phyloP scores from a whole-genome alignment of 139 green algal genomes.

The Picochlorum sp. region DNA sequence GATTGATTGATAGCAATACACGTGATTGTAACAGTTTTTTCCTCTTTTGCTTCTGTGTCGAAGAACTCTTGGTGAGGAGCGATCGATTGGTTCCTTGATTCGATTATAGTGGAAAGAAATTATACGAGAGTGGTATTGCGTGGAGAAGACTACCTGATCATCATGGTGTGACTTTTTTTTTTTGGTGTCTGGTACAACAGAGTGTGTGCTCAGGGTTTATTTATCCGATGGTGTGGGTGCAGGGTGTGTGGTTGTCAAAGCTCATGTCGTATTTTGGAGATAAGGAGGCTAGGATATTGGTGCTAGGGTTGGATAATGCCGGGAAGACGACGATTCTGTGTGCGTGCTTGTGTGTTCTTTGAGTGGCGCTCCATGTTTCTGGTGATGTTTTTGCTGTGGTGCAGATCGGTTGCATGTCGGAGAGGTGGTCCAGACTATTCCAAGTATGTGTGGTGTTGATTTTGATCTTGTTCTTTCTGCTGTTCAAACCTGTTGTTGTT shows the following conservation, averaged over 20 bases:
- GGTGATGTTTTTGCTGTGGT: slow-evolving; percentile 1
- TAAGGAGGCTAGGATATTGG: slow-evolving; percentile 91
- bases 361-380: not conserved
- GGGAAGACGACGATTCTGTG: slow-evolving; percentile 99
- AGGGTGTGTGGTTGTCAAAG: slow-evolving; percentile 90
- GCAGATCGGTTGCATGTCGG: slow-evolving; percentile 91
- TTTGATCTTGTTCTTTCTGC: not conserved
- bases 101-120: too few species aligned
- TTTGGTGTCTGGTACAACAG: too few species aligned
- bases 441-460: slow-evolving; percentile 60
- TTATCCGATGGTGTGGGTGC: slow-evolving; percentile 12
- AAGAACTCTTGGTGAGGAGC: too few species aligned
- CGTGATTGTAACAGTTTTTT: too few species aligned
- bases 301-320: slow-evolving; percentile 95
- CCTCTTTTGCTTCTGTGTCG: too few species aligned
- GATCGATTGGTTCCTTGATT: too few species aligned
- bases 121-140: too few species aligned
- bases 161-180: too few species aligned
- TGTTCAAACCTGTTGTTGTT: too few species aligned
- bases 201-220: too few species aligned
- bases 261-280: slow-evolving; percentile 88
- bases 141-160: too few species aligned
- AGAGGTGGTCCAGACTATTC: slow-evolving; percentile 97
- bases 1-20: too few species aligned
- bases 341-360: slow-evolving; percentile 39